These are phyloP conservation scores for Stenogyne calaminthoides DNA, from an alignment of 305 asterid species.

Conservation along the genomic window DNA sequence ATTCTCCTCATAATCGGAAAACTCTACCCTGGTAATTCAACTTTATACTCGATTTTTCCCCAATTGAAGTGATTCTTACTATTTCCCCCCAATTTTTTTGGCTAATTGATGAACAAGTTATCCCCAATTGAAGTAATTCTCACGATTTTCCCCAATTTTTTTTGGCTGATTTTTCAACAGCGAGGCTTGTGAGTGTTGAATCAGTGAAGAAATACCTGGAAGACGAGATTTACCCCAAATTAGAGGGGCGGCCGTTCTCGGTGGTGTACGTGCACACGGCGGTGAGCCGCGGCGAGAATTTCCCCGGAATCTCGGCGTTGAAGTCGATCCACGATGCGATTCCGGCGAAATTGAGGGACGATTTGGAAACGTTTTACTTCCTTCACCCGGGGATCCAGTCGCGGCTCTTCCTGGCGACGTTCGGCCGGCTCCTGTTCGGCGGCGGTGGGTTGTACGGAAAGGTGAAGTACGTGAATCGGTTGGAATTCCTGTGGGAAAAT, in stretches of 20 bases:
- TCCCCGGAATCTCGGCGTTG: constrained; percentile 65
- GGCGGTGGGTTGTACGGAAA: constrained; percentile 56
- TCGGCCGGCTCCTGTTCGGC: constrained; percentile 59
- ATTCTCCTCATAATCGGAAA: constrained; percentile 71
- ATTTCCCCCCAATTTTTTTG: too few species aligned
- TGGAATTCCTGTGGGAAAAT: constrained; percentile 71
- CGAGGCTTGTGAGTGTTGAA: constrained; percentile 48
- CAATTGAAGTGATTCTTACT: too few species aligned
- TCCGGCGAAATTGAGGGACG: constrained; percentile 46
- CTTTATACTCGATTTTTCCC: background rate
- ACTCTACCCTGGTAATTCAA: constrained; percentile 62
- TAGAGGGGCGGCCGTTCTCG: constrained; percentile 55
- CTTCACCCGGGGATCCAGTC: constrained; percentile 84
- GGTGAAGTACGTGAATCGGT: constrained; percentile 56
- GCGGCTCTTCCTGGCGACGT: constrained; percentile 74
- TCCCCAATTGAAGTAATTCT: background rate
- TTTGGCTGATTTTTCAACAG: constrained; percentile 25
- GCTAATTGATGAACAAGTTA: too few species aligned
- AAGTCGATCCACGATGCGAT: constrained; percentile 57
- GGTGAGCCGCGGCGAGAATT: constrained; percentile 56
- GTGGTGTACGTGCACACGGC: constrained; percentile 71
- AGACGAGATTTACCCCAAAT: constrained; percentile 50
- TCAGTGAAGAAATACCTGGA: constrained; percentile 60
- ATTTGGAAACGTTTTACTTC: constrained; percentile 61
- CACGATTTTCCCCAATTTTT: background rate